Evolutionary conservation across 164 flowering plant species (phyloP), one percentile per base, ranked within the genome.

Genomic region (Stephania cephalantha): DNA sequence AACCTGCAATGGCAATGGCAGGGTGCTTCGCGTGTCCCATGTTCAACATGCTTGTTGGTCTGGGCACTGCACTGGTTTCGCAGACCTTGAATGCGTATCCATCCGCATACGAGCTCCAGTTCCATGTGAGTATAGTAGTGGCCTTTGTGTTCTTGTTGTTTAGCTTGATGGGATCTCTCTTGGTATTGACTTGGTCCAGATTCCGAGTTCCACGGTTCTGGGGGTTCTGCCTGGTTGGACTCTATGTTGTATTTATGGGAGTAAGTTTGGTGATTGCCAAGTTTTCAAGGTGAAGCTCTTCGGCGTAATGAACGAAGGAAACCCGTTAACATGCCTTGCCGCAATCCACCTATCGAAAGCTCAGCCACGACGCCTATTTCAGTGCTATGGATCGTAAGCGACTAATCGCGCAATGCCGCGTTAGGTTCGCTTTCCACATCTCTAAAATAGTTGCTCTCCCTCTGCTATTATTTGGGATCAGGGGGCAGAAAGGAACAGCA

Each of bases 11-110:
- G 95, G 99, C 98, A 65, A 90, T 96, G 97, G 97, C 98, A 1
- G 98, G 97, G 46, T 96, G 99, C 85, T 96, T 94, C 80, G 99
- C 95, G 0, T 92, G 99, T 9, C 99, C 99, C 7, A 96, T 96
- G 99, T 96, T 96, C 78, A 96, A 96, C 81, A 96, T 96, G 99
- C 95, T 96, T 53, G 87, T 94, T 46, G 99, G 98, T 25, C 90
- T 96, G 69, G 99, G 99, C 46, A 80, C 91, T 12, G 98, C 94
- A 52, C 78, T 94, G 80, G 95, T 89, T 53, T 85, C 91, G 29
- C 92, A 90, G 79, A 90, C 97, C 8, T 87, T 88, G 29, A 81
- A 91, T 78, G 82, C 84, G 30, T 92, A 83, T 79, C 99, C 99
- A 1, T 76, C 83, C 73, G 94, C 94, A 13, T 96, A 92, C 77